Conservation (phyloP, 257 asterid genomes). For the Hygrophila difformis region DNA sequence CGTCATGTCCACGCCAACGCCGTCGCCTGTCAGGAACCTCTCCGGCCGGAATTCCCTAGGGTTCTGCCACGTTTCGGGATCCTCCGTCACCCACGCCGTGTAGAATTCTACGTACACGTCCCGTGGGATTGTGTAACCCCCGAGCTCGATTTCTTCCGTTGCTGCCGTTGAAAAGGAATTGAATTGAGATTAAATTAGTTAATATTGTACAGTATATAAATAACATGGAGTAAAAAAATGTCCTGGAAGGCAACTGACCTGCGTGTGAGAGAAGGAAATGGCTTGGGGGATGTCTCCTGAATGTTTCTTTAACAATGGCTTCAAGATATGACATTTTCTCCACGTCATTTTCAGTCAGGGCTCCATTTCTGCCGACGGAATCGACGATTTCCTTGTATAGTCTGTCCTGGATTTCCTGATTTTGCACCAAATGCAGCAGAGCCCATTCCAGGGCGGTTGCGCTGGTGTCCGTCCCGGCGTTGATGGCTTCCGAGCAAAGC, state of each 20-base stretch:
- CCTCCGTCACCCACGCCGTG: constrained; percentile 91
- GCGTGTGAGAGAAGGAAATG: constrained; percentile 88
- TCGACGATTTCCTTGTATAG: constrained; percentile 58
- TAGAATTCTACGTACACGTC: constrained; percentile 73
- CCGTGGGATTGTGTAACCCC: constrained; percentile 78
- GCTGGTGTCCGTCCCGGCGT: constrained; percentile 94
- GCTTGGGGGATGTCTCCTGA: constrained; percentile 84
- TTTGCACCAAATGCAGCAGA: constrained; percentile 47
- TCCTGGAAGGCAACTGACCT: constrained; percentile 11
- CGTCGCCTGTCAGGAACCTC: constrained; percentile 77
- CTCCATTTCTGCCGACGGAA: constrained; percentile 50
- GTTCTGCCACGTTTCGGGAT: constrained; percentile 57
- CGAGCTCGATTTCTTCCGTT: constrained; percentile 51
- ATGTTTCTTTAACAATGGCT: constrained; percentile 71
- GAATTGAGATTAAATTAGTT: no score
- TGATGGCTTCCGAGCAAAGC: constrained; percentile 73
- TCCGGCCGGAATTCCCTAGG: constrained; percentile 72
- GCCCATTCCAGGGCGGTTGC: constrained; percentile 94
- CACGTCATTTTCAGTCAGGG: constrained; percentile 45
- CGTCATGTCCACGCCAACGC: constrained; percentile 78
- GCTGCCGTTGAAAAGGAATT: constrained; percentile 21
- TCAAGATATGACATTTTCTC: constrained; percentile 75
- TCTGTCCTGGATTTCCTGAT: constrained; percentile 72
- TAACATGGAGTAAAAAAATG: no score
- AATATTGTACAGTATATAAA: no score